These are phyloP conservation scores for Gilbertella persicaria DNA, from an alignment of 371 early-diverging fungal genomes.

Conservation along the genomic window DNA sequence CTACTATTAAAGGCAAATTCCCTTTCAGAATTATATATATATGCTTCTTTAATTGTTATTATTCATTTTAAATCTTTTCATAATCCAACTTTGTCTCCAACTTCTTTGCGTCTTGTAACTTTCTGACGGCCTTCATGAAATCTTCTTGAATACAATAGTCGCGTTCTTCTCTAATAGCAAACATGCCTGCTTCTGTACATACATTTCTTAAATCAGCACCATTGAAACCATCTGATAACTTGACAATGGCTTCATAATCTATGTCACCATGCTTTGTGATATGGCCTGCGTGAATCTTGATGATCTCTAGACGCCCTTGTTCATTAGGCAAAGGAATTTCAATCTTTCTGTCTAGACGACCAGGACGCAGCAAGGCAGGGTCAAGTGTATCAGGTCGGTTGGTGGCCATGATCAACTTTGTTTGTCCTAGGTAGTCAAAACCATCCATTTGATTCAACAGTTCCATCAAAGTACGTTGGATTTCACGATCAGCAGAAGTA, in stretches of 20 bases:
- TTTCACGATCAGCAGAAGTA: conserved; percentile 99
- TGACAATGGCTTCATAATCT: conserved; percentile 98
- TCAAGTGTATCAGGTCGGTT: conserved; percentile 99
- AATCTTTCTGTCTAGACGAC: conserved; percentile 98
- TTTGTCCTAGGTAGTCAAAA: conserved; percentile 98
- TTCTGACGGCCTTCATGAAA: conserved; percentile 99
- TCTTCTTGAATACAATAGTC: conserved; percentile 98
- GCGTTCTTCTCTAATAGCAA: conserved; percentile 99
- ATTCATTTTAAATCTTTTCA: conserved; percentile 69
- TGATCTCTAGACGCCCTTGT: conserved; percentile 93
- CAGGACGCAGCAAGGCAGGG: conserved; percentile 98
- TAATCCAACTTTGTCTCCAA: conserved; percentile 98
- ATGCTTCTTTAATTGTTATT: not conserved
- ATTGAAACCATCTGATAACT: conserved; percentile 98
- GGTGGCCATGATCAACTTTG: conserved; percentile 99
- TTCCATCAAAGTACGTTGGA: conserved; percentile 99
- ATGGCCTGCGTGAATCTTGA: conserved; percentile 95
- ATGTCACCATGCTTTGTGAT: conserved; percentile 96
- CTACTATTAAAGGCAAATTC: too few relatives aligned
- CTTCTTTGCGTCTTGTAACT: conserved; percentile 98
- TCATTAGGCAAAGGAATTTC: conserved; percentile 95
- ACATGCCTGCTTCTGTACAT: conserved; percentile 99
- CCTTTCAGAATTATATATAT: too few relatives aligned
- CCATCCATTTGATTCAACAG: conserved; percentile 99
- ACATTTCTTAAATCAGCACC: conserved; percentile 99